Conservation (phyloP, 2,329 filamentous ascomycete genomes). For the Kalaharituber pfeilii region DNA sequence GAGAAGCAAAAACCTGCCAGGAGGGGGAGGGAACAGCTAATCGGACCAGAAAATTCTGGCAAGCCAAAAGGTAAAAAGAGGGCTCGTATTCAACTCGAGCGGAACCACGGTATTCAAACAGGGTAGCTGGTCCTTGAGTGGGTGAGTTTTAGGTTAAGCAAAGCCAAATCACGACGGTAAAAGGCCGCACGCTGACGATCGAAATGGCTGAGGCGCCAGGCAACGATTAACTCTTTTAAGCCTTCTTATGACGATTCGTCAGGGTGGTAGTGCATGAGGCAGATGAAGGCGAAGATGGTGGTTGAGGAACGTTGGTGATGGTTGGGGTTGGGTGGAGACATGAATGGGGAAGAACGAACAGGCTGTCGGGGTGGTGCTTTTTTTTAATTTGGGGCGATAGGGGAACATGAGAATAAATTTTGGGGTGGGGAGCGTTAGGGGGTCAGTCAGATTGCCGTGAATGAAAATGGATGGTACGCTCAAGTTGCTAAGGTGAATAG, state of each 20-base stretch:
- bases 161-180: slow-evolving; percentile 1
- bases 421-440: not conserved
- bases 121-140: not conserved
- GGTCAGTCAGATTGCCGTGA: not conserved
- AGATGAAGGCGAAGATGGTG: not conserved
- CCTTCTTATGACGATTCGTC: not conserved
- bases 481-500: too few species aligned
- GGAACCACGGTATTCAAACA: not conserved
- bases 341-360: not conserved
- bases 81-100: not conserved
- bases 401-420: not conserved
- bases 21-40: not conserved
- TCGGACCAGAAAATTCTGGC: not conserved
- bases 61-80: not conserved
- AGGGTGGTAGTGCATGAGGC: not conserved
- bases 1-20: not conserved
- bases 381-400: not conserved
- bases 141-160: not conserved
- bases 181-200: not conserved
- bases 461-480: not conserved
- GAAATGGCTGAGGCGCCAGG: not conserved
- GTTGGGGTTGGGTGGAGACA: not conserved
- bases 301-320: not conserved
- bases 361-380: not conserved
- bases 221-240: not conserved